Base-by-base conservation (phyloP, 305 asterid genomes). In the Fraxinus xanthoxyloides region DNA sequence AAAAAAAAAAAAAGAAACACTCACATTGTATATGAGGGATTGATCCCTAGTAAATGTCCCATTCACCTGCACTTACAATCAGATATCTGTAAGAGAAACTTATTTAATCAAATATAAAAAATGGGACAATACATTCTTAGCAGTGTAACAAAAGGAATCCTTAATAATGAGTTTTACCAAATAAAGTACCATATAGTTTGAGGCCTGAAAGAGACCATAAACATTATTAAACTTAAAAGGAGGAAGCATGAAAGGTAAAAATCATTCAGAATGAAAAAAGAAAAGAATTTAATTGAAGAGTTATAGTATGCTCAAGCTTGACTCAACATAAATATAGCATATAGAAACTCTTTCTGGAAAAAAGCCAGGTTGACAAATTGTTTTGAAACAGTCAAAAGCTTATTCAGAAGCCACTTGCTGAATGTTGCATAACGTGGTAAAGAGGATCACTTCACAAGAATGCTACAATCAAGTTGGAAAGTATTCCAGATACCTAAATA, bases 11-110 rank as follows among this genome's bases (percentile, higher is more conserved):
- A 35, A 40, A 35, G 35, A 70, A 82, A 76, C 19, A 86, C 97
- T 94, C 86, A 96, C 99, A 84, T 90, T 90, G 84, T 96, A 92
- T 82, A 96, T 69, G 54, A 96, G 92, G 81, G 95, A 80, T 81
- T 93, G 99, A 82, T 94, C 93, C 24, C 15, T 56, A 30, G 97
- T 91, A 83, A 94, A 96, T 87, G 91, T 93, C 83, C 99, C 99
- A 81, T 93, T 94, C 81, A 93, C 98, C 99, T 94, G 98, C 88
- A 87, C n/a, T 78, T 70, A 85, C 76, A 86, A 80, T 78, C 85
- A 88, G 72, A 83, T 72, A 79, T 32, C 79, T 79, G 63, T 70
- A 4, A 74, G 82, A 84, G 24, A 75, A 51, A 77, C 81, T 51
- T 72, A 26, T 43, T 54, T 34, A 30, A 23, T 13, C 15, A 12